Base-by-base conservation (phyloP, 768 basidiomycete species). In the Tricholoma hemisulphureum region DNA sequence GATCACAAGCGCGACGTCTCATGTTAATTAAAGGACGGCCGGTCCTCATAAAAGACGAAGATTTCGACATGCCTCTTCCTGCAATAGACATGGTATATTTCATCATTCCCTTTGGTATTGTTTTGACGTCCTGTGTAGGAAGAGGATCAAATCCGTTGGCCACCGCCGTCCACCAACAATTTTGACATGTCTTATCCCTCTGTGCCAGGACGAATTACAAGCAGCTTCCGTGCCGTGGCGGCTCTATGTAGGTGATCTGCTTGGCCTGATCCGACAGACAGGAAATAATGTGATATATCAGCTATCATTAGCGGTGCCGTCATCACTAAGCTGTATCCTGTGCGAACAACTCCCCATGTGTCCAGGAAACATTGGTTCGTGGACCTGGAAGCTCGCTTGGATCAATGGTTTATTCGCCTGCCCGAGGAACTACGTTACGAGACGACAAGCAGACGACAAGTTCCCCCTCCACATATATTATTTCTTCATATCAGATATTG, bases 401-500 rank as follows among this genome's bases (percentile, higher is more conserved):
- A 89, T 66, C 87, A 85, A 58, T 92, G 90, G 89, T 87, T 83
- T 61, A 77, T 87, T 49, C 77, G 81, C 23, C 77, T 93, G 20
- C 87, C 89, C 0, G 83, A 87, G 31, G 71, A 77, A 52, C 76
- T 93, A 23, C 78, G 80, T 46, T 87, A 82, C 64, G 85, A 88
- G 60, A 72, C 81, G 32, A 73, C 80, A 11, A 83, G 78, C 61
- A 80, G 81, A 63, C 75, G 82, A 49, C 72, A 69, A 8, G 68
- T 75, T 9, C 87, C 87, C 8, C 80, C 86, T 4, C 86, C 90
- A 1, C 83, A 86, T 53, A 78, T 91, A 23, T 68, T 91, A 28
- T 79, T 83, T 46, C 73, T 92, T 39, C 88, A 93, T 62, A 78
- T 89, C 56, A 79, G 88, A 60, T 92, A 93, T 67, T 89, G 88